Base-by-base conservation (phyloP, 1,284 basidiomycete genomes). In the Trichosporon sp. region DNA sequence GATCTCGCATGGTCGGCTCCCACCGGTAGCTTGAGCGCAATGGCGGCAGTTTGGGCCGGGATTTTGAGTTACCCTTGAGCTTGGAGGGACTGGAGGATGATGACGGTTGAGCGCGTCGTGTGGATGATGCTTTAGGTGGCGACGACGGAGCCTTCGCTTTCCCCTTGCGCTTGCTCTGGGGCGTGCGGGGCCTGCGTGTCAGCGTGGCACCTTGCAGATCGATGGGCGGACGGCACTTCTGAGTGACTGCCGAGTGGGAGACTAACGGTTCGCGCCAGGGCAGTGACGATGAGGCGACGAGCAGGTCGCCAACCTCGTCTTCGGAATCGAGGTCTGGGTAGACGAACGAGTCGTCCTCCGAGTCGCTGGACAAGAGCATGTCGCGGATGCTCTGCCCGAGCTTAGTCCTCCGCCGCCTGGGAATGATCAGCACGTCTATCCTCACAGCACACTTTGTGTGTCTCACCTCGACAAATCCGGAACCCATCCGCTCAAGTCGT, bases 251-350 rank as follows among this genome's bases (percentile, higher is more conserved):
- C 38, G 38, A 60, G 56, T n/a, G 5, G 29, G 56, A 32, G 29
- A 60, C 56, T 60, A 31, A 60, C 56, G 56, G 56, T 60, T 60
- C 56, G 27, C 56, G 56, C 56, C 56, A 60, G 23, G 56, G 29
- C 2, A 31, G 13, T 2, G 56, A 31, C 56, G 56, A 32, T 4
- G 56, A 18, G 1, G 27, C 66, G 9, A 53, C 71, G 15, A 72
- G 64, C 23, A 72, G 60, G 32, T 68, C 71, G 65, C 67, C 67
- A 21, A 78, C 74, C 62, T 79, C 78, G 65, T 77, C 78, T 53
- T 80, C 79, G 0, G 76, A 77, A 38, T 76, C 75, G 11, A 73
- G 18, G n/a, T 72, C 73, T 8, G 58, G 21, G 42, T 74, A 60
- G 56, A 60, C 23, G 31, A 25, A 60, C 27, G 56, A n/a, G 27